Conservation (phyloP, 345 rosid genomes). For the Gynandropsis gynandra region DNA sequence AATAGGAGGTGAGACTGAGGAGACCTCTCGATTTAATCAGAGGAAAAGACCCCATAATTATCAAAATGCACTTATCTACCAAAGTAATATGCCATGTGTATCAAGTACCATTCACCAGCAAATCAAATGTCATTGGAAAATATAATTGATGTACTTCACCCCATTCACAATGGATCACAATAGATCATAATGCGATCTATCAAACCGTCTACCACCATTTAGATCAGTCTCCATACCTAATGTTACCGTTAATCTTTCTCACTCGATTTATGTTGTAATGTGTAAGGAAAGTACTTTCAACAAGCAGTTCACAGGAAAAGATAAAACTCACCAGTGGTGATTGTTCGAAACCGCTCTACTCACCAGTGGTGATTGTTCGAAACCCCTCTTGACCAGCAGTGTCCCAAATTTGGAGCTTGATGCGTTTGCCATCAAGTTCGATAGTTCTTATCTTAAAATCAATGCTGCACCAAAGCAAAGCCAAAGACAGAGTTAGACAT, state of each 20-base stretch:
- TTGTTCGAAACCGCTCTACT: slow-evolving; percentile 85
- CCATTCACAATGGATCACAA: slow-evolving; percentile 9
- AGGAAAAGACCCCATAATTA: background rate
- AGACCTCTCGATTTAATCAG: background rate
- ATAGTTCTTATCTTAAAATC: slow-evolving; percentile 94
- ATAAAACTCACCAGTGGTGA: slow-evolving; percentile 49
- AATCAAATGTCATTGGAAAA: slow-evolving; percentile 3
- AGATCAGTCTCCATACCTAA: background rate
- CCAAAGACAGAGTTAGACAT: background rate
- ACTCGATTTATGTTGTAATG: background rate
- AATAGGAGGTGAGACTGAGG: slow-evolving; percentile 3
- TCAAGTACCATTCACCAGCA: background rate
- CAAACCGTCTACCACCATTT: background rate
- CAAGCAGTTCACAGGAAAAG: background rate
- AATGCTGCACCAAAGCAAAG: slow-evolving; percentile 40
- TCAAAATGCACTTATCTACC: background rate
- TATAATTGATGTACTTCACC: background rate
- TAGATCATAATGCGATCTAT: background rate
- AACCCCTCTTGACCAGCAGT: slow-evolving; percentile 97
- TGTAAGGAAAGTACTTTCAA: background rate
- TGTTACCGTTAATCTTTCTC: slow-evolving; percentile 3
- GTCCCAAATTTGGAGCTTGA: slow-evolving; percentile 94
- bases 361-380: slow-evolving; percentile 80
- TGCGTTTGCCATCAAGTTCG: slow-evolving; percentile 88
- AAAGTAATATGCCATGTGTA: slow-evolving; percentile 4